Evolutionary conservation across 768 basidiomycete species (phyloP).

Genomic region (Tulasnella sp.): DNA sequence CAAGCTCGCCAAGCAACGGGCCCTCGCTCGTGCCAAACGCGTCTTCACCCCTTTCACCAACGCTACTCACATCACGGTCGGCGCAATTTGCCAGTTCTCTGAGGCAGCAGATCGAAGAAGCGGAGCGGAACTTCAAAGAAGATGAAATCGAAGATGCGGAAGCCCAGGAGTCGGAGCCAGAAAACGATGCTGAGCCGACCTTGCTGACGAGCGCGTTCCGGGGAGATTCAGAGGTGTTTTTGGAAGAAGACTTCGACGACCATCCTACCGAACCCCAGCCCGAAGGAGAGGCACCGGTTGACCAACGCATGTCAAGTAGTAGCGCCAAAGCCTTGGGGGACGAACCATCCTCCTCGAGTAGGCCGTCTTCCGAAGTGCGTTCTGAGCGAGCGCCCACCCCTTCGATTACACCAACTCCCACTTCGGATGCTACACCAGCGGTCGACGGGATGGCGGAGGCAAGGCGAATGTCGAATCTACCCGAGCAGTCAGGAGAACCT

Average conservation of each 20-base stretch:
- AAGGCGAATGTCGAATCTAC: neutral
- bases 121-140: neutral
- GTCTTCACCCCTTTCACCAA: no score
- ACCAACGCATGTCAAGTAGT: neutral
- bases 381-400: neutral
- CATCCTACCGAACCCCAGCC: neutral
- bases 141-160: neutral
- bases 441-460: neutral
- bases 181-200: neutral
- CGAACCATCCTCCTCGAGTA: no score
- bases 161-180: neutral
- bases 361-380: neutral
- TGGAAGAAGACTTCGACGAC: neutral
- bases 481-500: neutral
- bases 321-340: neutral
- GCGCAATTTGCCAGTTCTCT: neutral
- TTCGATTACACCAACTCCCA: neutral
- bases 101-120: conserved; percentile 13
- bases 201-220: neutral
- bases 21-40: no score
- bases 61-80: neutral
- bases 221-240: neutral
- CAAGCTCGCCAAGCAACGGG: neutral
- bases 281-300: neutral
- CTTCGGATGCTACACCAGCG: neutral